A percentile compares a stretch with the other conserved stretches of the same genome.
Evolutionary conservation across 805 yeast species (phyloP).

Genomic region (Metschnikowia amazonensis): DNA sequence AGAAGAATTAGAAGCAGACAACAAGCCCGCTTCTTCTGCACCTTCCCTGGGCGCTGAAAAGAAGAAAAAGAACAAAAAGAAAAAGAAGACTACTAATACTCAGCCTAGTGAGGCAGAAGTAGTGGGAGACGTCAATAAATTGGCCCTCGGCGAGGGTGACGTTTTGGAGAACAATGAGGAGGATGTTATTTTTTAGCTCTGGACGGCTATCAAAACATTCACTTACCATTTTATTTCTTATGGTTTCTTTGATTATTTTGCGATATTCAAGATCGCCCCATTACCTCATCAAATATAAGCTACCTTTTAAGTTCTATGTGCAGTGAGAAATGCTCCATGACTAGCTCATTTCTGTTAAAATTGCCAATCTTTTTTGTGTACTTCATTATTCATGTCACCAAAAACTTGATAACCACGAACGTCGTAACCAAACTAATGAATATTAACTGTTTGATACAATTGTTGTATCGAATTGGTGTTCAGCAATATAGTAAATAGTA

Average conservation of each 20-base stretch:
- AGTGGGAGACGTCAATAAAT: conserved; percentile 27
- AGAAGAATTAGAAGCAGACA: conserved; percentile 2
- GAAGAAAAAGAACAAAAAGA: conserved; percentile 17
- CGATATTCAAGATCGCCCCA: neutral
- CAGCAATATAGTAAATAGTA: neutral
- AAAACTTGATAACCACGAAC: neutral
- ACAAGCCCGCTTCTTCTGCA: conserved; percentile 4
- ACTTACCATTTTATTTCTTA: neutral
- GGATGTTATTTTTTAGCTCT: conserved; percentile 39
- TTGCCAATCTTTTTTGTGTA: neutral
- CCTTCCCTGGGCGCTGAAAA: conserved; percentile 7
- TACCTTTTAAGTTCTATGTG: neutral
- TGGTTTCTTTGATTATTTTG: neutral
- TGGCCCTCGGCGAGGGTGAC: conserved; percentile 25
- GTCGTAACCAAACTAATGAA: neutral
- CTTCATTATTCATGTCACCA: neutral
- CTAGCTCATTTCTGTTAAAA: neutral
- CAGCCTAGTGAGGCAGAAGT: conserved; percentile 17
- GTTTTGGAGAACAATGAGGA: conserved; percentile 42
- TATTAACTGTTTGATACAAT: no score
- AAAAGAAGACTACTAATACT: conserved; percentile 11
- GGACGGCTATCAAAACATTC: neutral
- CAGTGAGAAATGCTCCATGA: neutral
- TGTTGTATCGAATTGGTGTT: no score
- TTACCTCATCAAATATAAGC: neutral